phyloP scores from a whole-genome alignment of 768 basidiomycete genomes.

The Amanita pseudoporphyria region DNA sequence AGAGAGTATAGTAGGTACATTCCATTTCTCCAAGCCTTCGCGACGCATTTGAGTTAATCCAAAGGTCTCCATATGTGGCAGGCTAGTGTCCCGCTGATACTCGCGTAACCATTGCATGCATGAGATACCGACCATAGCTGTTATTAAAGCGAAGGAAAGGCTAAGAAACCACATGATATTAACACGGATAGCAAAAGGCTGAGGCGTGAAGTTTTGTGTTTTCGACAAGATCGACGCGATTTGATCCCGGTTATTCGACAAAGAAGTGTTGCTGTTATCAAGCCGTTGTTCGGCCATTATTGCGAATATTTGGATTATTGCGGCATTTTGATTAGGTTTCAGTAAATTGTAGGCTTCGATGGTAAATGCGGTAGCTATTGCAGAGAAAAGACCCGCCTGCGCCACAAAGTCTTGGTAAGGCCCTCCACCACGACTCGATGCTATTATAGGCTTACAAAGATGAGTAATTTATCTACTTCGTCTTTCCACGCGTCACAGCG shows the following conservation, averaged over 20 bases:
- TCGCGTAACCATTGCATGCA: conserved; percentile 10
- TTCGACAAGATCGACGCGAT: not conserved
- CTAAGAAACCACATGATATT: conserved; percentile 8
- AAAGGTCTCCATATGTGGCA: conserved; percentile 1
- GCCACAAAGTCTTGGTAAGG: not conserved
- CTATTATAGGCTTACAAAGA: conserved; percentile 14
- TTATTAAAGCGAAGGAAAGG: conserved; percentile 1
- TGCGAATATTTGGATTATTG: not conserved
- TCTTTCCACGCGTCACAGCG: conserved; percentile 11
- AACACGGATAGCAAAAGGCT: not conserved
- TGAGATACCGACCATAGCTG: conserved; percentile 6
- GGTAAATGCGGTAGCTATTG: conserved; percentile 15
- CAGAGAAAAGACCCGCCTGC: conserved; percentile 18
- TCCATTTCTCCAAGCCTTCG: conserved; percentile 5
- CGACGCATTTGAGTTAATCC: conserved; percentile 6
- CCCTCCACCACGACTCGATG: not conserved
- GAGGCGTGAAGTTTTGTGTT: not conserved
- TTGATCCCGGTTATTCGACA: not conserved
- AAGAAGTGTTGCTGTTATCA: not conserved
- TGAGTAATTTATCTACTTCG: conserved; percentile 14
- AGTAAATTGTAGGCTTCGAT: conserved; percentile 14
- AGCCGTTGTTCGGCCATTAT: not conserved
- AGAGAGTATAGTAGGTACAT: conserved; percentile 7
- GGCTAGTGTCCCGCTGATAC: conserved; percentile 4
- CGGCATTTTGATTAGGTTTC: conserved; percentile 10